Evolutionary conservation across 192 early-diverging fungal genomes (phyloP).

Genomic region (Entomortierella lignicola): DNA sequence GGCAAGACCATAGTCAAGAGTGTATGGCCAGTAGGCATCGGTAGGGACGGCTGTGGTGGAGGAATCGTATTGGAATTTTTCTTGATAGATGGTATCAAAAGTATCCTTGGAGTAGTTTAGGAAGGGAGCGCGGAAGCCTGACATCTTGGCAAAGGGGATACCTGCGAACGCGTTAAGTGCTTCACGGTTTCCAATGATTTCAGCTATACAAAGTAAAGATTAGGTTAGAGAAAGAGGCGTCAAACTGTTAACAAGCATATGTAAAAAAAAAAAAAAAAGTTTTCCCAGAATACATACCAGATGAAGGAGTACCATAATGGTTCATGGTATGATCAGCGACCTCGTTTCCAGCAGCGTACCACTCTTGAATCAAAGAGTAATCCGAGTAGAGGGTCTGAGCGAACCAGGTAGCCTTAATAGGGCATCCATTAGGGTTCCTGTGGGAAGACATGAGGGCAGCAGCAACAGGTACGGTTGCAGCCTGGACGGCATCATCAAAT

Average conservation of each 20-base stretch:
- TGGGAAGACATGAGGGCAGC: slow-evolving; percentile 15
- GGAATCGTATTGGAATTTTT: slow-evolving; percentile 65
- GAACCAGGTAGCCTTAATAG: slow-evolving; percentile 68
- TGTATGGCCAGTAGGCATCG: slow-evolving; percentile 75
- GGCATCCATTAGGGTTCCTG: slow-evolving; percentile 69
- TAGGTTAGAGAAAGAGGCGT: slow-evolving; percentile 25
- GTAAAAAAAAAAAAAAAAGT: neutral
- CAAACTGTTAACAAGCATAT: neutral
- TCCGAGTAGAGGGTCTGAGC: slow-evolving; percentile 72
- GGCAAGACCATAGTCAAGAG: slow-evolving; percentile 70
- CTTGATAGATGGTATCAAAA: slow-evolving; percentile 57
- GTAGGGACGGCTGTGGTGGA: slow-evolving; percentile 59
- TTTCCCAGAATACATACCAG: slow-evolving; percentile 16
- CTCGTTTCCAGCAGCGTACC: slow-evolving; percentile 73
- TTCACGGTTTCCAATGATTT: slow-evolving; percentile 50
- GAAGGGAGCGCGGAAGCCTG: slow-evolving; percentile 75
- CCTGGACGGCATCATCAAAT: slow-evolving; percentile 74
- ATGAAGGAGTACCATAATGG: slow-evolving; percentile 51
- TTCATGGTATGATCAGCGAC: slow-evolving; percentile 72
- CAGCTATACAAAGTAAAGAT: slow-evolving; percentile 36
- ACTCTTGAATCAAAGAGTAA: slow-evolving; percentile 66
- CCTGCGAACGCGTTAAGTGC: slow-evolving; percentile 67
- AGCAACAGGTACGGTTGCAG: slow-evolving; percentile 28
- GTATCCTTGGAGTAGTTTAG: slow-evolving; percentile 64
- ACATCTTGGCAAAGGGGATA: slow-evolving; percentile 66